phyloP scores from a whole-genome alignment of 2,329 filamentous ascomycete species.

The Emmonsiellopsis sp. region DNA sequence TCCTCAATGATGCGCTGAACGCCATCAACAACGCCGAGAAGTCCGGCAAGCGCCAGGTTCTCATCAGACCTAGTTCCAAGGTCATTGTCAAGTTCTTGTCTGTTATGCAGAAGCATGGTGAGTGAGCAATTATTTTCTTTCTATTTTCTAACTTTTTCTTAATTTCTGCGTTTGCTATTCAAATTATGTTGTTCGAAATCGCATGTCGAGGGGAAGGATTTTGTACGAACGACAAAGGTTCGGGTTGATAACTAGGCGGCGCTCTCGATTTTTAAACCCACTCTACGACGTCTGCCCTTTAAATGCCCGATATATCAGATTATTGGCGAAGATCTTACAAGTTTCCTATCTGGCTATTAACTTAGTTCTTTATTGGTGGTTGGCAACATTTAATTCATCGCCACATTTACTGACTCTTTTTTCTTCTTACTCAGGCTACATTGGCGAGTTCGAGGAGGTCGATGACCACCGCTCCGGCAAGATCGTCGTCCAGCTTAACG shows the following conservation, averaged over 20 bases:
- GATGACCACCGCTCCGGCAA: conserved; percentile 99
- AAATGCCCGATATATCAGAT: conserved; percentile 96
- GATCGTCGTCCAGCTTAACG: conserved; percentile 99
- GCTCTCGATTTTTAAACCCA: conserved; percentile 55
- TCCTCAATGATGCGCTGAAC: conserved; percentile 98
- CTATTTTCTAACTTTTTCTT: conserved; percentile 7
- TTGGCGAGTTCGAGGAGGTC: conserved; percentile 98
- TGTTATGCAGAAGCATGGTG: conserved; percentile 99
- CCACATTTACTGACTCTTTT: conserved; percentile 62
- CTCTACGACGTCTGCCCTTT: conserved; percentile 96
- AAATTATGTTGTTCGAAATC: not conserved
- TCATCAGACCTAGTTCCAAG: conserved; percentile 98
- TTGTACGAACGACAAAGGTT: conserved; percentile 34
- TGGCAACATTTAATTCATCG: conserved; percentile 89
- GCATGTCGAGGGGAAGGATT: not conserved
- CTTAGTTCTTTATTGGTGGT: conserved; percentile 49
- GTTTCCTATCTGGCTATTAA: conserved; percentile 55
- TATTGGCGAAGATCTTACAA: conserved; percentile 85
- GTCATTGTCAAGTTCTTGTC: conserved; percentile 99
- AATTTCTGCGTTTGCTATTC: conserved; percentile 5
- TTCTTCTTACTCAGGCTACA: conserved; percentile 63
- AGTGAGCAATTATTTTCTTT: conserved; percentile 34
- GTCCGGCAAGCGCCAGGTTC: conserved; percentile 96
- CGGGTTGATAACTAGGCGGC: conserved; percentile 99
- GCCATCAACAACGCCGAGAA: conserved; percentile 99